Conservation (phyloP, 2,329 filamentous ascomycete species). For the Incumbomyces lentus region DNA sequence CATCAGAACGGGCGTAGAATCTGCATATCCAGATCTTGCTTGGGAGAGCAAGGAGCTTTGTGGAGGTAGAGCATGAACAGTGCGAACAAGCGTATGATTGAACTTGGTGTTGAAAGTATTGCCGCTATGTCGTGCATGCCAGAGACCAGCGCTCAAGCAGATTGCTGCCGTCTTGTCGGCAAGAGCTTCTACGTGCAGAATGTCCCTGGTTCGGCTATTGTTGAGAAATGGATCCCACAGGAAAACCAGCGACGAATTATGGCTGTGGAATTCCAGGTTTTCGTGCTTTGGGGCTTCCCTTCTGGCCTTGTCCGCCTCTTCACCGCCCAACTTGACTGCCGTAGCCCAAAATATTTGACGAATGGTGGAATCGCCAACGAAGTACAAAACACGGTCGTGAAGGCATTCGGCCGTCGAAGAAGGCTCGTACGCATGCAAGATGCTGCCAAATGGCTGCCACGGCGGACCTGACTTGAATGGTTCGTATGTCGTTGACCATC, state of each 20-base stretch:
- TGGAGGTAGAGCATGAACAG: too few species aligned
- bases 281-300: constrained; percentile 33
- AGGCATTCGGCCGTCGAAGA: constrained; percentile 47
- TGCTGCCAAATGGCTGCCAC: constrained; percentile 54
- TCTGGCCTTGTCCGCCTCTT: constrained; percentile 28
- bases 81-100: neutral
- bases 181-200: constrained; percentile 25
- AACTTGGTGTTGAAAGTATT: constrained; percentile 29
- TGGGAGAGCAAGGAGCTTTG: too few species aligned
- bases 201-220: constrained; percentile 23
- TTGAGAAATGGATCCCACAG: constrained; percentile 56
- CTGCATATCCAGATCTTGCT: neutral
- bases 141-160: constrained; percentile 46
- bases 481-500: constrained; percentile 35
- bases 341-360: constrained; percentile 53
- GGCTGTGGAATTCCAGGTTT: constrained; percentile 36
- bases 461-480: constrained; percentile 20
- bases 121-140: constrained; percentile 42
- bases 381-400: constrained; percentile 42
- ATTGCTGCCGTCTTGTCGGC: constrained; percentile 20
- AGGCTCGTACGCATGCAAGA: constrained; percentile 45
- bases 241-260: constrained; percentile 43
- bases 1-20: constrained; percentile 28
- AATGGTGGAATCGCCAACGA: constrained; percentile 51
- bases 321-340: constrained; percentile 38